Conservation (phyloP, 345 rosid species). For the Cardiospermum halicacabum region DNA sequence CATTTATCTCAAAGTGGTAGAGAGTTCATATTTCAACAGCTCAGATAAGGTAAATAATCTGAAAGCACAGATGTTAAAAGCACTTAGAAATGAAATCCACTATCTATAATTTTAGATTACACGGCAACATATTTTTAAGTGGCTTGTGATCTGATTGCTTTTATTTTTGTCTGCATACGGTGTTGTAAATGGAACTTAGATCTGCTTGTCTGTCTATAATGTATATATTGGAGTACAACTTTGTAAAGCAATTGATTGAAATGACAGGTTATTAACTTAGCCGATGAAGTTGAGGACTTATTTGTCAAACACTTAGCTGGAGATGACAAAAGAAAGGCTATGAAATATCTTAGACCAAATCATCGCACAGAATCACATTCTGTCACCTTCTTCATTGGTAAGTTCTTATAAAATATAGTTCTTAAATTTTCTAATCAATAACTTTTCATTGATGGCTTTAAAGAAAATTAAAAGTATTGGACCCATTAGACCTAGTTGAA, state of each 20-base stretch:
- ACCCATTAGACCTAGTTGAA: conserved; percentile 31
- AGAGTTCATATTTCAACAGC: conserved; percentile 89
- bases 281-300: conserved; percentile 85
- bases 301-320: conserved; percentile 76
- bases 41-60: conserved; percentile 76
- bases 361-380: conserved; percentile 80
- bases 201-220: conserved; percentile 33
- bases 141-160: conserved; percentile 23
- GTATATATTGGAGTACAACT: conserved; percentile 10
- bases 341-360: conserved; percentile 84
- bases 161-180: conserved; percentile 16
- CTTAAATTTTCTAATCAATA: conserved; percentile 3
- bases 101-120: too few species aligned
- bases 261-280: conserved; percentile 77
- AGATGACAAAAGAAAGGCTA: conserved; percentile 82
- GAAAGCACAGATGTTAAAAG: conserved; percentile 9
- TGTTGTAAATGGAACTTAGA: conserved; percentile 17
- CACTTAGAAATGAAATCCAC: too few species aligned
- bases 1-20: conserved; percentile 85
- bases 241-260: conserved; percentile 22
- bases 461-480: conserved; percentile 26
- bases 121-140: conserved; percentile 41
- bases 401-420: conserved; percentile 22
- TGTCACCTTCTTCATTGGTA: conserved; percentile 90
- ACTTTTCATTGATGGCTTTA: conserved; percentile 25